Conservation (phyloP, 495 filamentous ascomycete genomes). For the Amphirosellinia nigrospora region DNA sequence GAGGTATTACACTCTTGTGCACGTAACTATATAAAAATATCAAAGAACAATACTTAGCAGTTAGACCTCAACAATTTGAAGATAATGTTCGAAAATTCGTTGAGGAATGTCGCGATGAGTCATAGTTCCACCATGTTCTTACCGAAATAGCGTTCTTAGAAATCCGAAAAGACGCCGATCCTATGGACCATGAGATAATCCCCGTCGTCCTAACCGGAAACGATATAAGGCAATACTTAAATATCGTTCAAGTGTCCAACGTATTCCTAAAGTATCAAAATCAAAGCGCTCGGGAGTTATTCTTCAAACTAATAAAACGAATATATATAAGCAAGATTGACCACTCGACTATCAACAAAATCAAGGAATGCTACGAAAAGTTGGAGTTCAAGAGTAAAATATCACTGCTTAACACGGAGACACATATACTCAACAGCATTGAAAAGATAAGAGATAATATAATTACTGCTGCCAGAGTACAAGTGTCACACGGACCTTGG, state of each 20-base stretch:
- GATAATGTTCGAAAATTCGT: background rate
- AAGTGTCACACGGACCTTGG: no score
- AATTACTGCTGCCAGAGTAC: no score
- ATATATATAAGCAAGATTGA: background rate
- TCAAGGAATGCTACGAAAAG: no score
- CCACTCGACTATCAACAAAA: no score
- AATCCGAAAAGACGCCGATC: background rate
- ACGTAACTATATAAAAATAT: background rate
- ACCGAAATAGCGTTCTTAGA: background rate
- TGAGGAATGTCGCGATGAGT: background rate
- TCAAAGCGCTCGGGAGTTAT: background rate
- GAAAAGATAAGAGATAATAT: no score
- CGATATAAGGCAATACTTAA: background rate
- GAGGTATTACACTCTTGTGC: background rate
- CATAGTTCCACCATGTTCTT: background rate
- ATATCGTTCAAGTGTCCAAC: background rate
- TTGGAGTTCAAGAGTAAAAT: no score
- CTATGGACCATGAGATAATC: background rate
- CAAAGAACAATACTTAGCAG: background rate
- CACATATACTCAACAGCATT: no score
- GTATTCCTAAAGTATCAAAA: background rate
- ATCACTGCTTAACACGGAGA: no score
- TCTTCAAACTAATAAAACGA: background rate
- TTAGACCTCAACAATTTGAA: background rate
- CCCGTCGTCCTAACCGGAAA: background rate